Evolutionary conservation across 2,329 filamentous ascomycete genomes (phyloP).

Genomic region (Penicillium brasilianum): DNA sequence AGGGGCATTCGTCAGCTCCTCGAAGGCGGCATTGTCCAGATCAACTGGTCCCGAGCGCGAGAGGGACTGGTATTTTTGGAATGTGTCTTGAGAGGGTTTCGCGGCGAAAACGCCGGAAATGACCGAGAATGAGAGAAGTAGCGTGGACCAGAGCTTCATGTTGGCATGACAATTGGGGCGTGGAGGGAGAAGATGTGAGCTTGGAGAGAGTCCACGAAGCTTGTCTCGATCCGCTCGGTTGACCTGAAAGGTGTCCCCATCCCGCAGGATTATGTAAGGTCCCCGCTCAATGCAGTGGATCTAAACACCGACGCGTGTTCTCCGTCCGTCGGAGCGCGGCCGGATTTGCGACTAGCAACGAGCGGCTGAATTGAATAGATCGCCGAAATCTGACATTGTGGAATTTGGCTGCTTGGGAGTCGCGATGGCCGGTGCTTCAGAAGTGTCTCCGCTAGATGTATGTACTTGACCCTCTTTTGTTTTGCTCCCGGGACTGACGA

Average conservation of each 20-base stretch:
- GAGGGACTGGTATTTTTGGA: constrained; percentile 72
- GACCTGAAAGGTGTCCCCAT: constrained; percentile 26
- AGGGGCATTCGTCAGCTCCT: constrained; percentile 73
- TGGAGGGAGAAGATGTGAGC: constrained; percentile 5
- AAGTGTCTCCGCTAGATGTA: constrained; percentile 34
- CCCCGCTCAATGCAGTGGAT: constrained; percentile 4
- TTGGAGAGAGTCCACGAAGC: constrained; percentile 4
- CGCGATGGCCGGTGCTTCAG: constrained; percentile 20
- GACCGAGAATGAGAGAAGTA: constrained; percentile 48
- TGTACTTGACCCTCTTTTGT: constrained; percentile 12
- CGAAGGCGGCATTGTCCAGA: constrained; percentile 77
- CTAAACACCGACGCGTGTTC: constrained; percentile 6
- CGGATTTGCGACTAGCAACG: background rate
- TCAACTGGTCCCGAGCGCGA: constrained; percentile 72
- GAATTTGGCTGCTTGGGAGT: background rate
- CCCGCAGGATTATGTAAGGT: constrained; percentile 25
- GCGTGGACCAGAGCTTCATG: constrained; percentile 40
- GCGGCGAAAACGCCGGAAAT: constrained; percentile 36
- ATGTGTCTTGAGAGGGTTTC: constrained; percentile 70
- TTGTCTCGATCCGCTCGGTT: background rate
- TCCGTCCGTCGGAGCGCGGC: background rate
- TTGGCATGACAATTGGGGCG: constrained; percentile 25
- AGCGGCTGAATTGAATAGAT: background rate
- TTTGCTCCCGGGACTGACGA: constrained; percentile 10
- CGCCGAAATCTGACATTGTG: background rate